Base-by-base conservation (phyloP, 2,329 filamentous ascomycete species). In the Ceratocystis papillata region DNA sequence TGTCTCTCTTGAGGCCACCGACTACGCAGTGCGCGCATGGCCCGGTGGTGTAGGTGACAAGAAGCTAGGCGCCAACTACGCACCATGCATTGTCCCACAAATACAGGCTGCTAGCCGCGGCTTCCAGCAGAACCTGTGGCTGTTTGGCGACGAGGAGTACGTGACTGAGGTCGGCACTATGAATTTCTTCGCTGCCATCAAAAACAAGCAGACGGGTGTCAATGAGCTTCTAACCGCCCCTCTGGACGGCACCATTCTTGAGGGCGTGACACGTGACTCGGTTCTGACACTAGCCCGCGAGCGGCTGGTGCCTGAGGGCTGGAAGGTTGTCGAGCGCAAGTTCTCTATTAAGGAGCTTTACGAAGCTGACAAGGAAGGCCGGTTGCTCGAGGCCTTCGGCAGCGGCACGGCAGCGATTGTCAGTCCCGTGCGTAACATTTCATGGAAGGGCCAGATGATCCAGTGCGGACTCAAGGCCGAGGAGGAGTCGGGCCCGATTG, bases 31-130 rank as follows among this genome's bases (percentile, higher is more conserved):
- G 69, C 90, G 94, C 70, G 94, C 94, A 67, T 99, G 94, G 94
- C 94, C 94, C 60, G 94, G 94, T 68, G 94, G 94, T 74, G 93
- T 96, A 41, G 94, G 94, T 72, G 91, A 97, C 80, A 96, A 94
- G 85, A 99, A 99, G 80, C 86, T 99, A 44, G 94, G 94, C 69
- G 94, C 93, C 73, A 99, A 99, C 83, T 99, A 99, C 76, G 94
- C 94, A n/a, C 94, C 94, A 5, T 97, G 94, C 79, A 93, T 99
- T 72, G 80, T 97, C n/a, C 94, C 94, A 20, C 94, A 99, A 78
- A 84, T 94, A 72, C 85, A 96, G 77, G 94, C 94, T 53, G 90
- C 91, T 59, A 88, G 86, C 76, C 85, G 91, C 66, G 94, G 94
- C 25, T 96, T 92, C 82, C 93, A 97, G 78, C 94, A 99, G 80